Base-by-base conservation (phyloP, 176 grass and related monocot species). In the Juncus effusus region DNA sequence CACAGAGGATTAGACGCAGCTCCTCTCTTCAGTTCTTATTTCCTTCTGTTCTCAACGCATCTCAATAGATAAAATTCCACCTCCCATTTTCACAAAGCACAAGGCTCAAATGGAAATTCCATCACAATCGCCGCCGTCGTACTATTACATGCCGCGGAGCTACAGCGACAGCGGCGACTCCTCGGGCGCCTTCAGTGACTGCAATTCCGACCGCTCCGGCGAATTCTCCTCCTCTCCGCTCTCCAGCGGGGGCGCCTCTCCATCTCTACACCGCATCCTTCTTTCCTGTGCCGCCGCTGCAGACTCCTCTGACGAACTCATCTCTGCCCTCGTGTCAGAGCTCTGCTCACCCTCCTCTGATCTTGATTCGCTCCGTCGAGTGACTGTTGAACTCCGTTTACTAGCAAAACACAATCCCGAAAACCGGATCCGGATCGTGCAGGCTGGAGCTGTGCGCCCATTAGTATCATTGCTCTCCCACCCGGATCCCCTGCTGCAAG, bases 381-480 rank as follows among this genome's bases (percentile, higher is more conserved):
- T 78, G 1, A 78, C 88, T 16, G 86, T 85, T 70, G 82, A 86
- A 80, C 85, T 97, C 42, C 82, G 94, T 2, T 76, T 93, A 1
- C 88, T 97, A 13, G 85, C 94, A 5, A 97, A 93, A 77, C 82
- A 93, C 75, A 93, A 88, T 64, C 70, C 82, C 45, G 94, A 97
- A 56, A 97, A 97, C 60, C 85, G 94, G n/a, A 51, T 97, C 7
- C 88, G 88, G 59, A 92, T 97, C 75, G 85, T 80, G 0, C 75
- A 63, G 3, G 89, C 94, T 0, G 94, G 94, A 0, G 94, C 82
- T 2, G 68, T 97, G 3, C 72, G 16, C 1, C 88, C 94, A 16
- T 83, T 93, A 57, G 64, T 97, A 2, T 66, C 45, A 0, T 78
- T 97, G n/a, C 80, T 97, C 11, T 86, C 88, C 13, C 88, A 97